Percentiles rank a stretch among this genome's conserved stretches.
phyloP scores from a whole-genome alignment of 441 rosid genomes.

The Codiaeum variegatum region DNA sequence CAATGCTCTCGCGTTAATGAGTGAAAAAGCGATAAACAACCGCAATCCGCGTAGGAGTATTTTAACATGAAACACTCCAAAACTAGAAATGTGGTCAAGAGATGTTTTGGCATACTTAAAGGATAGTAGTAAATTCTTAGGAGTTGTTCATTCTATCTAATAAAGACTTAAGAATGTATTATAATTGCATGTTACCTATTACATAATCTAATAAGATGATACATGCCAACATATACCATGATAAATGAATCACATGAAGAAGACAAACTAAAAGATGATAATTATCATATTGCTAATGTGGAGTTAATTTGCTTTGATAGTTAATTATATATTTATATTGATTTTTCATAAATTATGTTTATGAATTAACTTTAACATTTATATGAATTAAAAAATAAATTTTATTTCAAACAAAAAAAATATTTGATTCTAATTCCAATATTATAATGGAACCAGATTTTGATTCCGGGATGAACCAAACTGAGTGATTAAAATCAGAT shows the following conservation, averaged over 20 bases:
- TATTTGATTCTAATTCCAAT: no score
- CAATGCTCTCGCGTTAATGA: slow-evolving; percentile 9
- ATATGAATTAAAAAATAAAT: no score
- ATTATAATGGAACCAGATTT: no score
- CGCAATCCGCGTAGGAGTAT: background rate
- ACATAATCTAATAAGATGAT: background rate
- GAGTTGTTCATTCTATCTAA: background rate
- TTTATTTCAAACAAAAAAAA: no score
- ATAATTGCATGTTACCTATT: background rate
- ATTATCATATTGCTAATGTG: background rate
- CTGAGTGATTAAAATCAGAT: no score
- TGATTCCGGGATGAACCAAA: no score
- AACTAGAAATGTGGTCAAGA: background rate
- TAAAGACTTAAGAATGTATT: background rate
- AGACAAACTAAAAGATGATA: background rate
- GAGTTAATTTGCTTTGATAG: no score
- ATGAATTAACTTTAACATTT: no score
- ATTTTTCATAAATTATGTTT: no score
- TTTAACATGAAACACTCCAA: background rate
- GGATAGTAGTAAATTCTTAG: background rate
- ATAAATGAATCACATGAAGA: background rate
- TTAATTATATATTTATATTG: no score
- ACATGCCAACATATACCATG: background rate
- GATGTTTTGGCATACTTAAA: slow-evolving; percentile 1
- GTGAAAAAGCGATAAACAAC: background rate